Evolutionary conservation across 768 basidiomycete species (phyloP), one percentile per base, ranked within the genome.

Genomic region (Pulveroboletus sp.): DNA sequence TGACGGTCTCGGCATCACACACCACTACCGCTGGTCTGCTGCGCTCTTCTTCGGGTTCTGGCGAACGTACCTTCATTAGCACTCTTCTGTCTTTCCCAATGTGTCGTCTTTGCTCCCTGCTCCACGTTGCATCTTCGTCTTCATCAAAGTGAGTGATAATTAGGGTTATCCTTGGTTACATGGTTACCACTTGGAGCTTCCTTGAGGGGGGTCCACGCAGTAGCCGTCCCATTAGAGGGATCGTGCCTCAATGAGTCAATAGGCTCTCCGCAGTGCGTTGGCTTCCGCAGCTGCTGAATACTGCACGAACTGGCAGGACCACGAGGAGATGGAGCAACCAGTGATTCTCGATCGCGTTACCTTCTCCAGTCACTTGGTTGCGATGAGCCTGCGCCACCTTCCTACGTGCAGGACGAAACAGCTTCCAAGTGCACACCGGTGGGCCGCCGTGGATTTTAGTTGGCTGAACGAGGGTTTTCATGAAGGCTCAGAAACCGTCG

Each of bases 21-120:
- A 95, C 68, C 95, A 94, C 65, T 95, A 93, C 65, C 93, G 96
- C 61, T 93, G 89, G 81, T 81, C 86, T 31, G 93, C 93, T 4
- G 93, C 96, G 63, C 79, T 93, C 17, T 86, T 89, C 72, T 90
- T 91, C 56, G 93, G 93, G 36, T 80, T 94, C 58, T 95, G 93
- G 93, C 79, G 91, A 6, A 83, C 92, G 0, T 95, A 94, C 66
- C 90, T 30, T 83, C 89, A 2, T 73, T 95, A 10, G 91, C 2
- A 93, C 64, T 77, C 80, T 1, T 69, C 67, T 21, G 92, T 93
- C 46, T 68, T 81, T 3, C 55, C 78, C 0, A 69, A 76, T 40
- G 91, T 6, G 27, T 28, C 27, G 27, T 28, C 27, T 21, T 21
- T 21, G 21, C 3, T 21, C 21, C 21, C 21, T 21, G 21, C 21